Evolutionary conservation across 192 early-diverging fungal genomes (phyloP).

Genomic region (Backusella liffmaniae): DNA sequence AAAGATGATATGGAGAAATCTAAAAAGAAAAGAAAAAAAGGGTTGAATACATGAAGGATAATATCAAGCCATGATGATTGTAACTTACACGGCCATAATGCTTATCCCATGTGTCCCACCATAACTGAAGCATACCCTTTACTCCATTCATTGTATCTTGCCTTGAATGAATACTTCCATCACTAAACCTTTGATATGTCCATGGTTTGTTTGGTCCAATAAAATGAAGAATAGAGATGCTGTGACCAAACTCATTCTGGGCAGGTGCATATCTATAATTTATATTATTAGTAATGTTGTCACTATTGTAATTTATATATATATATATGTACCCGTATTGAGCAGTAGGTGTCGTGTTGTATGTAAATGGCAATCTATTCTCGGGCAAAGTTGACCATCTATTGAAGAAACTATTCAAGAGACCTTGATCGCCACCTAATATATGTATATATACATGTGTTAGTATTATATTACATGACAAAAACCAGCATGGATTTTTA

Average conservation of each 20-base stretch:
- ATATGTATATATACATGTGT: too few species aligned
- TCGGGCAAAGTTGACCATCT: constrained; percentile 66
- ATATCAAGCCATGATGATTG: background rate
- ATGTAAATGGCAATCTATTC: constrained; percentile 82
- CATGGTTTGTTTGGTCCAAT: constrained; percentile 90
- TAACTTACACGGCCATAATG: constrained; percentile 37
- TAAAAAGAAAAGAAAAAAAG: background rate
- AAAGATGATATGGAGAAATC: constrained; percentile 8
- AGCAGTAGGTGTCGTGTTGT: constrained; percentile 83
- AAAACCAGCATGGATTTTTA: background rate
- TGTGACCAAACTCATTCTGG: constrained; percentile 65
- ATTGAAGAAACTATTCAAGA: constrained; percentile 86
- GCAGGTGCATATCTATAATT: constrained; percentile 70
- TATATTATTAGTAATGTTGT: background rate
- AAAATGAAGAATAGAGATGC: constrained; percentile 86
- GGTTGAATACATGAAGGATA: background rate
- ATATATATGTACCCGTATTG: constrained; percentile 62
- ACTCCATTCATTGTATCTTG: constrained; percentile 51
- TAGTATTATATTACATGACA: constrained; percentile 34
- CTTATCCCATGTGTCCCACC: constrained; percentile 75
- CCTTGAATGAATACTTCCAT: constrained; percentile 51
- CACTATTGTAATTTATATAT: background rate
- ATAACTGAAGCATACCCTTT: constrained; percentile 56
- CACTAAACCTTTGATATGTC: constrained; percentile 68
- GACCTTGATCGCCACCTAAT: constrained; percentile 88